These are phyloP conservation scores for Trametes hirsuta DNA, from an alignment of 1,284 basidiomycete genomes.

Conservation along the genomic window DNA sequence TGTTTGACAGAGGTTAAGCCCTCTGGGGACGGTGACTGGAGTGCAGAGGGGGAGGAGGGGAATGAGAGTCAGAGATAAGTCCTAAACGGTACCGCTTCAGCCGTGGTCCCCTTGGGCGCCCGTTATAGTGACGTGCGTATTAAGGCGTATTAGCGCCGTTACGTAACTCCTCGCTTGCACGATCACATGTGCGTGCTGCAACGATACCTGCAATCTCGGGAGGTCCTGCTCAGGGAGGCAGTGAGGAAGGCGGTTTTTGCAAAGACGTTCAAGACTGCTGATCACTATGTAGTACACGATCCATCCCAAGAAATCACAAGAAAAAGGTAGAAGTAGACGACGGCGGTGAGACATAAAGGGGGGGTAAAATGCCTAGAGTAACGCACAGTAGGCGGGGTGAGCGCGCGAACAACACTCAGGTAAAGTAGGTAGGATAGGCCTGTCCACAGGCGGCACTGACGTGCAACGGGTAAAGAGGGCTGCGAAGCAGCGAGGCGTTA, in stretches of 20 bases:
- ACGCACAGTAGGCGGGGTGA: background rate
- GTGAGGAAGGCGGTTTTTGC: background rate
- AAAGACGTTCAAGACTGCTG: background rate
- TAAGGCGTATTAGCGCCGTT: background rate
- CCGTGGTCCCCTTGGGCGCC: too few species aligned
- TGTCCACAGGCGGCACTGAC: slow-evolving; percentile 16
- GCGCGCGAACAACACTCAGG: background rate
- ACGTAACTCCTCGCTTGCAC: slow-evolving; percentile 6
- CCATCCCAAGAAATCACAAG: slow-evolving; percentile 3
- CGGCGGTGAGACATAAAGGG: background rate
- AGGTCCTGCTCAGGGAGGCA: background rate
- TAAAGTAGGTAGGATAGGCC: slow-evolving; percentile 3
- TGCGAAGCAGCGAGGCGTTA: background rate
- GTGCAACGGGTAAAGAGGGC: background rate
- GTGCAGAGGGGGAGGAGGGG: background rate
- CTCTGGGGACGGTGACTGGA: too few species aligned
- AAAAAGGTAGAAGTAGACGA: background rate
- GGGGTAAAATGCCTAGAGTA: slow-evolving; percentile 4
- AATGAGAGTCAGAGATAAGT: background rate
- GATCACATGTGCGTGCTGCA: slow-evolving; percentile 5
- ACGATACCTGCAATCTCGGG: background rate
- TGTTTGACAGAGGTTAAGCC: background rate
- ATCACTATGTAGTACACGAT: slow-evolving; percentile 13
- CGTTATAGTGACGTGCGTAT: background rate
- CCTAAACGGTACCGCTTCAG: background rate